Base-by-base conservation (phyloP, 148 eudicot genomes). In the Pouteria glomerata region DNA sequence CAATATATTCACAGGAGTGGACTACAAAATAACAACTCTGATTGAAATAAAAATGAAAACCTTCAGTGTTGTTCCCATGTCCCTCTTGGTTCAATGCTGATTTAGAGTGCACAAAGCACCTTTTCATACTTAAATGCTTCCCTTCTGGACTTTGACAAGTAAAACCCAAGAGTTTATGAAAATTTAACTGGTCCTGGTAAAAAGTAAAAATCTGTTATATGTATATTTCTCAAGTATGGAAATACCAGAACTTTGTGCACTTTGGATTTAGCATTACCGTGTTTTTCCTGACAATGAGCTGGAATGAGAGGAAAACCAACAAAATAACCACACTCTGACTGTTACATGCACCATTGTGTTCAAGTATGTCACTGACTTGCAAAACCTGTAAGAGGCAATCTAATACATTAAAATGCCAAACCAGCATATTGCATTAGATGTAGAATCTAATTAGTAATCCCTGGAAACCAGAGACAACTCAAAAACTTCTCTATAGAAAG, bases 81-180 rank as follows among this genome's bases (percentile, higher is more conserved):
- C 29, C 77, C 66, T 82, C 85, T 70, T 53, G 74, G 42, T 71
- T 75, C 21, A 41, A 60, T 48, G 62, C 69, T 62, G 80, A 69
- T 78, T 82, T 90, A 60, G 80, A 66, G 69, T 69, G 82, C 75
- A 72, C 53, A 64, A 78, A 82, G 72, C 81, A 69, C 80, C 83
- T 69, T 10, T 71, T 79, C 21, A 63, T 66, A 79, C 79, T 81
- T 69, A 70, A 70, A 31, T 51, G 73, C 77, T 82, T 89, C 81
- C 87, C 82, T 56, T 78, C 87, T 73, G 83, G 78, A 80, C 77
- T 82, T 77, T 82, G 96, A 81, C 93, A 88, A 50, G 67, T 75
- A 66, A 84, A 89, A 52, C 97, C 97, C 88, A 91, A 76, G 76
- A 94, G 83, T 78, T 94, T 94, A 84, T 91, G 98, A 66, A 94